phyloP scores from a whole-genome alignment of 176 grass and related monocot genomes.

The Oryza meyeriana region DNA sequence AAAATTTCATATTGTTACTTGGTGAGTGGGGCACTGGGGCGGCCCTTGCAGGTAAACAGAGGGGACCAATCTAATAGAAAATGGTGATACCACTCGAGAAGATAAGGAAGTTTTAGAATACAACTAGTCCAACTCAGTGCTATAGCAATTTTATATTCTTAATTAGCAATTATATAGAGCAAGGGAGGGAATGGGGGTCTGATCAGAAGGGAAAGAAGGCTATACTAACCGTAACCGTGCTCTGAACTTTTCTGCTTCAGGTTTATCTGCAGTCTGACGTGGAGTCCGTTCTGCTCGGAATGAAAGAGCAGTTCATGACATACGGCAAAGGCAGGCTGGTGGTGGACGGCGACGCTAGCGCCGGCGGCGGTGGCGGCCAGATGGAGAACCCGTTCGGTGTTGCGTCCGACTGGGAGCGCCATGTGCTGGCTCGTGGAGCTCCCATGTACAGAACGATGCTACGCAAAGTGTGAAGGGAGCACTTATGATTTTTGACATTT shows the following conservation, averaged over 20 bases:
- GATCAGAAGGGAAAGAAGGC: background rate
- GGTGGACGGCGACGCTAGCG: slow-evolving; percentile 36
- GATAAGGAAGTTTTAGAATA: background rate
- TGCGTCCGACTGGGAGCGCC: slow-evolving; percentile 75
- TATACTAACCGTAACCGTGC: background rate
- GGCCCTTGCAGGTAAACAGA: background rate
- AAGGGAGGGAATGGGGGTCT: background rate
- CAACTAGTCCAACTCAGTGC: background rate
- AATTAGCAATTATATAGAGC: background rate
- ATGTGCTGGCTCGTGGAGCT: slow-evolving; percentile 67
- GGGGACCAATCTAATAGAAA: background rate
- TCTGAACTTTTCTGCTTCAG: slow-evolving; percentile 33
- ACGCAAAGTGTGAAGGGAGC: slow-evolving; percentile 44
- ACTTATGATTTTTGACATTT: background rate
- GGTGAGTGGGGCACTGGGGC: background rate
- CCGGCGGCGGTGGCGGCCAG: background rate
- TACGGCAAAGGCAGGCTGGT: slow-evolving; percentile 57
- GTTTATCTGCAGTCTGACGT: slow-evolving; percentile 90
- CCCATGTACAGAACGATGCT: slow-evolving; percentile 87
- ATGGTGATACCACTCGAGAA: background rate
- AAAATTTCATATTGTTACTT: background rate
- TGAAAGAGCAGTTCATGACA: slow-evolving; percentile 72
- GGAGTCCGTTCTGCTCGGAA: slow-evolving; percentile 50
- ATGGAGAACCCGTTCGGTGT: slow-evolving; percentile 77
- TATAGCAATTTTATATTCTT: too few species aligned